Evolutionary conservation across 2,329 filamentous ascomycete genomes (phyloP), one percentile per base, ranked within the genome.

Genomic region (Arthrobotrys pseudoclavata): DNA sequence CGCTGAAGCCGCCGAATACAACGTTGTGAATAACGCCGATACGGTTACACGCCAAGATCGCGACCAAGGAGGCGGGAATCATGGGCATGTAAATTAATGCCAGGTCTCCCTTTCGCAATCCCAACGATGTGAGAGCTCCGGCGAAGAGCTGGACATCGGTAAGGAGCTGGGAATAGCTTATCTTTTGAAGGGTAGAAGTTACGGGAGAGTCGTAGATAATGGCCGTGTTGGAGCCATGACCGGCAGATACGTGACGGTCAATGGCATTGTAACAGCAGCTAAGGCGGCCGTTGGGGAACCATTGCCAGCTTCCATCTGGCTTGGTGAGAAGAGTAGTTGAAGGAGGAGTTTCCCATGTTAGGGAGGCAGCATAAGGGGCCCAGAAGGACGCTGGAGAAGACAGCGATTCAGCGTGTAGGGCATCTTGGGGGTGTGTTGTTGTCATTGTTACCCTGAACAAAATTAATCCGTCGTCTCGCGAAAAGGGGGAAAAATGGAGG

Each of bases 1-100:
- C 87, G 0, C 93, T 93, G 83, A 98, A 98, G 0, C 95, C 94
- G 48, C 95, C 95, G 84, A 97, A 97, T 2, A 98, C 95, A 3
- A 97, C 93, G 2, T 92, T 90, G 83, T 98, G 95, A 64, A 97
- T 89, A 15, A 94, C 95, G 10, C 94, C 95, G 0, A 97, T 86
- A 9, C 94, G 89, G 77, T 90, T 90, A 75, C 92, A 89, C 24
- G 95, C 94, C 3, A 97, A 88, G 79, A 96, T 93, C 9, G 92
- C 94, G 79, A 96, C 89, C n/a, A 97, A 83, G 1, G 94, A 92
- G 0, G 93, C 91, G 0, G 95, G 94, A 50, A 97, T 93, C 94
- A 97, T 97, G 68, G 94, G 94, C 94, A 97, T 97, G 84, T 97
- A 98, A 29, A 97, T 88, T 79, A 97, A 87, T 4, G 97, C 93